Base-by-base conservation (phyloP, 768 basidiomycete genomes). In the Calocybe gangraenosa region DNA sequence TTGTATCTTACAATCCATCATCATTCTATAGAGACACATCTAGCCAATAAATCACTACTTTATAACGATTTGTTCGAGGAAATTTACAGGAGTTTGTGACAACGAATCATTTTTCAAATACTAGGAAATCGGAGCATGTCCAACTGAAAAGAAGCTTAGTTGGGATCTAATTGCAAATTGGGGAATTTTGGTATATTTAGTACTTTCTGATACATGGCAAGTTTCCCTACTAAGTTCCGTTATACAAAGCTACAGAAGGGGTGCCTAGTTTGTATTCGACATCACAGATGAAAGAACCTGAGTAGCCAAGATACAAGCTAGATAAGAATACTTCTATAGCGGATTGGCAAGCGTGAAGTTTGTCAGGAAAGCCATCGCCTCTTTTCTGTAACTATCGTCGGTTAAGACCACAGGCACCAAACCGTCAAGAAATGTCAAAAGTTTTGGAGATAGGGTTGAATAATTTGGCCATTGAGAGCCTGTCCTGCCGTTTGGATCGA, bases 391-490 rank as follows among this genome's bases (percentile, higher is more conserved):
- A 8, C 67, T 76, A 49, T 79, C 74, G 37, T 64, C 56, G 3
- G 66, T 68, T 31, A 76, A 59, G 0, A 40, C 54, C 42, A 66
- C 61, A 2, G 64, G 53, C 21, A 61, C 49, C 5, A 59, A 43
- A 1, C 64, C 66, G 36, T 70, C 72, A 22, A 62, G 50, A 49
- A 76, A 70, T 0, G 68, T 73, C 40, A 73, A 55, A 42, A 74
- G 56, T 35, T 62, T 59, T 10, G 69, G 67, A 11, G 61, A 53
- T 0, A 35, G 47, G 0, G 59, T 50, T 6, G 61, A 64, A 37
- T 76, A 78, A 41, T 63, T 61, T 0, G 77, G 75, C 77, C 75
- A 79, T 14, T 56, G 53, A 17, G 68, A 40, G 19, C 64, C 66
- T 3, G 56, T 58, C 2, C 49, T 46, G 2, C 59, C 65, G 50